phyloP scores from a whole-genome alignment of 108 stramenopile species.

The Nitzschia sp. region DNA sequence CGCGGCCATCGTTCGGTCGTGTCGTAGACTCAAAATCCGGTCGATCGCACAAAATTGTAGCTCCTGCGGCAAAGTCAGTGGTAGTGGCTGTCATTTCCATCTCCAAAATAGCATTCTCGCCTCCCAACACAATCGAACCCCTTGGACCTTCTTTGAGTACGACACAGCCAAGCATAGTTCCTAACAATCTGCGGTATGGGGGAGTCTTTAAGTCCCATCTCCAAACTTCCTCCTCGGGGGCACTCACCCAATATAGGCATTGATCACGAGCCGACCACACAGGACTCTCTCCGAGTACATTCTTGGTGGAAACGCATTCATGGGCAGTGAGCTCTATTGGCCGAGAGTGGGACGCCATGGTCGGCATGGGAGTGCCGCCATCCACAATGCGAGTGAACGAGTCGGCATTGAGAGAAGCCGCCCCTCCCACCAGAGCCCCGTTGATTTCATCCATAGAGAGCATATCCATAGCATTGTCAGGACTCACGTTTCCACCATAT shows the following conservation, averaged over 20 bases:
- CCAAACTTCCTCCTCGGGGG: slow-evolving; percentile 76
- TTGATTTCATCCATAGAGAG: slow-evolving; percentile 83
- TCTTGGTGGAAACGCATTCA: slow-evolving; percentile 46
- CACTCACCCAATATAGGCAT: slow-evolving; percentile 66
- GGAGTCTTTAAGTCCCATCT: slow-evolving; percentile 52
- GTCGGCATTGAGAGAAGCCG: slow-evolving; percentile 78
- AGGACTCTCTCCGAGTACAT: slow-evolving; percentile 68
- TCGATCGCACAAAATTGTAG: slow-evolving; percentile 46
- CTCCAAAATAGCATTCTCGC: slow-evolving; percentile 52
- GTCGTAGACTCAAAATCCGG: slow-evolving; percentile 51
- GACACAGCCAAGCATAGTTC: slow-evolving; percentile 61
- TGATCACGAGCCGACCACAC: slow-evolving; percentile 61
- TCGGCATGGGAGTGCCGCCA: slow-evolving; percentile 30
- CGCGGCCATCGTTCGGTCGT: slow-evolving; percentile 75
- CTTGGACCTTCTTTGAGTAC: slow-evolving; percentile 34
- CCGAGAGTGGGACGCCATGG: slow-evolving; percentile 9
- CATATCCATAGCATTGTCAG: slow-evolving; percentile 66
- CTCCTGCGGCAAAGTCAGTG: slow-evolving; percentile 37
- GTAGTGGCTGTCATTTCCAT: slow-evolving; percentile 27
- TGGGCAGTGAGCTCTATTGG: slow-evolving; percentile 39
- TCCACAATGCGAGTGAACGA: slow-evolving; percentile 77
- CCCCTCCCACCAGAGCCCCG: slow-evolving; percentile 79
- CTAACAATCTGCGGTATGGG: slow-evolving; percentile 52
- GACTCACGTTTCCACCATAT: slow-evolving; percentile 80
- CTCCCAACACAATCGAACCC: slow-evolving; percentile 38